These are phyloP conservation scores for Talaromyces amestolkiae DNA, from an alignment of 2,329 filamentous ascomycete species.

Conservation along the genomic window DNA sequence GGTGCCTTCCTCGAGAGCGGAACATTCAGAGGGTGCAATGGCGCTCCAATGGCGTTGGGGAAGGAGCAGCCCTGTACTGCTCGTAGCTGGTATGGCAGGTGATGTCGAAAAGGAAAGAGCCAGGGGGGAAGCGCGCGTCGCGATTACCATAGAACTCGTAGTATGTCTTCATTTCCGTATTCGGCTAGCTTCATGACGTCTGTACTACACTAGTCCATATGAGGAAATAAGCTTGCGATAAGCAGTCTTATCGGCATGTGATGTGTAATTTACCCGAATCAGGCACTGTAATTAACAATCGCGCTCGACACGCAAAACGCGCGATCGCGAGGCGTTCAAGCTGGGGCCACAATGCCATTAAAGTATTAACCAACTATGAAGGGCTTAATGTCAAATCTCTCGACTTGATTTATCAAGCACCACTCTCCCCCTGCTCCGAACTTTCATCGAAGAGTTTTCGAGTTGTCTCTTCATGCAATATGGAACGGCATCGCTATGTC, in stretches of 20 bases:
- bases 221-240: neutral
- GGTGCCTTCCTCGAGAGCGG: neutral
- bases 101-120: neutral
- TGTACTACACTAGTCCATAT: neutral
- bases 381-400: neutral
- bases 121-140: neutral
- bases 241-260: constrained; percentile 3
- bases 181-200: neutral
- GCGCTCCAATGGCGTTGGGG: neutral
- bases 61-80: neutral
- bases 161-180: neutral
- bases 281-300: constrained; percentile 19
- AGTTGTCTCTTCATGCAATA: constrained; percentile 2
- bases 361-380: constrained; percentile 2
- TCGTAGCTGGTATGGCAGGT: neutral
- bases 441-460: neutral
- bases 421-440: neutral
- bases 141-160: no score
- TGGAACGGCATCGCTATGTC: constrained; percentile 14
- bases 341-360: constrained; percentile 8
- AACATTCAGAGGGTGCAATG: neutral
- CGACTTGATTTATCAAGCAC: neutral
- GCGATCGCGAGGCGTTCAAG: constrained; percentile 14
- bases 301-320: constrained; percentile 17
- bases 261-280: constrained; percentile 15